Base-by-base conservation (phyloP, 192 early-diverging fungal species). In the Phycomyces nitens region DNA sequence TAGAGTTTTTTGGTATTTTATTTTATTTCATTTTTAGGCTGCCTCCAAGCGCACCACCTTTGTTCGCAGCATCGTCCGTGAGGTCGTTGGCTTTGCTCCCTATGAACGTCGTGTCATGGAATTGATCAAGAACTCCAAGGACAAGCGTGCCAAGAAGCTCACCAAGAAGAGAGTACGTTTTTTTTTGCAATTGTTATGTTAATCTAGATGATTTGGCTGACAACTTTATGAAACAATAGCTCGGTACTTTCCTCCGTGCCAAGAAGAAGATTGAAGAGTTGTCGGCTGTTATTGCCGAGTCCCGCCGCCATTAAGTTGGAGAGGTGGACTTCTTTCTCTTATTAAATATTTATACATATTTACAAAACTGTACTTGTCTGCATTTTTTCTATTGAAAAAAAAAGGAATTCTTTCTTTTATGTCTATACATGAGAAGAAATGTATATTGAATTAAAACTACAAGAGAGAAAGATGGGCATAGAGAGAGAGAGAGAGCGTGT, bases 261-360 rank as follows among this genome's bases (percentile, higher is more conserved):
- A 99, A 98, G 92, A 89, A 84, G 71, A 99, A 99, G 93, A 92
- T 99, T 71, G 97, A 99, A 69, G 96, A 99, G 85, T 89, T 99
- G 76, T 82, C 85, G 63, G 83, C 81, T 80, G 88, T 97, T 72
- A 94, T 99, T 64, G 90, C 92, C 65, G 93, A 94, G 72, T 87
- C 93, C 70, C 93, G 97, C 77, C 94, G 96, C 80, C 57, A 58
- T 38, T 68, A 68, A 68, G 29, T 34, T 34, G 29, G 29, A 34
- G 29, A 34, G 29, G 29, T 34, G 29, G 29, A 34, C 29, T 11
- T 47, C 44, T 47, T 18, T 47, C 44, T 47, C 11, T 47, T 47
- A 34, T 34, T 34, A 5, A 34, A 34, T 5, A 34, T 34, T 5
- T 34, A 34, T 34, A 34, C 29, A 34, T 34, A 34, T 34, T 34